phyloP scores from a whole-genome alignment of 2,329 filamentous ascomycete species.

The Dryadomyces quercivorus region DNA sequence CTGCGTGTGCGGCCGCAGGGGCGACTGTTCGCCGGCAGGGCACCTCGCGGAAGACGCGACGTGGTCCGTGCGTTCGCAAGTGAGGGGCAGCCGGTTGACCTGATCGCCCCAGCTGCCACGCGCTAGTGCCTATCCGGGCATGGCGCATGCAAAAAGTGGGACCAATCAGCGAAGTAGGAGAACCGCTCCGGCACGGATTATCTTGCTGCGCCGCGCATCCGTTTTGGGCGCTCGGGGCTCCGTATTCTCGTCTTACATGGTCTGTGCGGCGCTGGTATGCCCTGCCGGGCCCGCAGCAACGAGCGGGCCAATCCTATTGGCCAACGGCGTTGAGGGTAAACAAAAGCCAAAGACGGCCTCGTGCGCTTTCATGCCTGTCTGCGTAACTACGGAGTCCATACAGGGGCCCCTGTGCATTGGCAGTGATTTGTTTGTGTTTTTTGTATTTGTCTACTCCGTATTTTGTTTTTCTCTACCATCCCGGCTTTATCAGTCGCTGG shows the following conservation, averaged over 20 bases:
- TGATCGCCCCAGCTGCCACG: background rate
- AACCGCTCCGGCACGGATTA: slow-evolving; percentile 10
- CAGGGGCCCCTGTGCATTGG: too few species aligned
- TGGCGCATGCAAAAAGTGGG: background rate
- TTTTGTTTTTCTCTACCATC: background rate
- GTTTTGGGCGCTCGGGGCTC: background rate
- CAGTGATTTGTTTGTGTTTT: background rate
- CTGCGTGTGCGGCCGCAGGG: background rate
- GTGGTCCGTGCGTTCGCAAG: slow-evolving; percentile 7
- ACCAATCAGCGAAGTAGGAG: too few species aligned
- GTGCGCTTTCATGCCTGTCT: too few species aligned
- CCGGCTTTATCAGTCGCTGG: too few species aligned
- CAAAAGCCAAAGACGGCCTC: slow-evolving; percentile 1
- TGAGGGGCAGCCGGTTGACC: background rate
- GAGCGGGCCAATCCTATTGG: background rate
- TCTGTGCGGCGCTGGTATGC: background rate
- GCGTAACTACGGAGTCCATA: background rate
- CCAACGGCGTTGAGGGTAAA: slow-evolving; percentile 1
- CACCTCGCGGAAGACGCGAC: slow-evolving; percentile 9
- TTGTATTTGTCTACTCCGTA: background rate
- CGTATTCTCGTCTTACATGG: background rate
- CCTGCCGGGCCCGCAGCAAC: background rate
- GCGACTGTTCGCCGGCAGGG: background rate
- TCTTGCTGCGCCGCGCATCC: slow-evolving; percentile 9
- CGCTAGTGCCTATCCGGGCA: slow-evolving; percentile 2